These are phyloP conservation scores for Zoysia matrella DNA, from an alignment of 202 grass and related monocot species.

Conservation along the genomic window DNA sequence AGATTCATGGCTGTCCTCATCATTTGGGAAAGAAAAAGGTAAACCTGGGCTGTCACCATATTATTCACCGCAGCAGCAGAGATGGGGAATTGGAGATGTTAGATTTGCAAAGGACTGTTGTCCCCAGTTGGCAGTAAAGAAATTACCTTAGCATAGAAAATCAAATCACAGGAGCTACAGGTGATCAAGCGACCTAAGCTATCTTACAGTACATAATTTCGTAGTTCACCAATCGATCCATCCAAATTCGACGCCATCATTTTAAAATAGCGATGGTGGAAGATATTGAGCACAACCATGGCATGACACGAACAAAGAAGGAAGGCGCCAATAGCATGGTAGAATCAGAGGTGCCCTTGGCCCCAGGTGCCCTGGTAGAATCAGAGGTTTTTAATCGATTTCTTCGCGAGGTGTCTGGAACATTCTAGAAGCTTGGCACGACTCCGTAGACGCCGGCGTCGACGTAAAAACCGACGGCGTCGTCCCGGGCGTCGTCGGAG, in stretches of 20 bases:
- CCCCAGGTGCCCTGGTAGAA: not conserved
- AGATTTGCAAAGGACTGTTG: too few relatives aligned
- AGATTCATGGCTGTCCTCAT: too few relatives aligned
- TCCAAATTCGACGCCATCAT: slow-evolving; percentile 9
- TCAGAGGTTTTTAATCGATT: not conserved
- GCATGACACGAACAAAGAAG: slow-evolving; percentile 8
- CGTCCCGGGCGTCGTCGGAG: slow-evolving; percentile 30
- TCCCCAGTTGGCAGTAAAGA: too few relatives aligned
- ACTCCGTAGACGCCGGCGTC: slow-evolving; percentile 44
- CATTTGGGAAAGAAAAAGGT: too few relatives aligned
- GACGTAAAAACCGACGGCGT: slow-evolving; percentile 4
- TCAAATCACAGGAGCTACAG: too few relatives aligned
- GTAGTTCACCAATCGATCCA: not conserved
- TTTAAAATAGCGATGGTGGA: slow-evolving; percentile 39
- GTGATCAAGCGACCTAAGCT: too few relatives aligned
- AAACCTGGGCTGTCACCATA: too few relatives aligned
- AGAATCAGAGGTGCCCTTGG: slow-evolving; percentile 6
- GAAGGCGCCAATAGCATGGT: not conserved
- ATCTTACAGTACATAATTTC: too few relatives aligned
- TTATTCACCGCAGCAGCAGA: too few relatives aligned
- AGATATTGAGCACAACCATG: not conserved
- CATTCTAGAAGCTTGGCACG: slow-evolving; percentile 56
- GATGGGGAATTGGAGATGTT: too few relatives aligned
- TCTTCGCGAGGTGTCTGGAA: not conserved
- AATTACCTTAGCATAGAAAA: too few relatives aligned